Evolutionary conservation across 257 asterid species (phyloP), one percentile per base, ranked within the genome.

Genomic region (Solanum medicagineum): DNA sequence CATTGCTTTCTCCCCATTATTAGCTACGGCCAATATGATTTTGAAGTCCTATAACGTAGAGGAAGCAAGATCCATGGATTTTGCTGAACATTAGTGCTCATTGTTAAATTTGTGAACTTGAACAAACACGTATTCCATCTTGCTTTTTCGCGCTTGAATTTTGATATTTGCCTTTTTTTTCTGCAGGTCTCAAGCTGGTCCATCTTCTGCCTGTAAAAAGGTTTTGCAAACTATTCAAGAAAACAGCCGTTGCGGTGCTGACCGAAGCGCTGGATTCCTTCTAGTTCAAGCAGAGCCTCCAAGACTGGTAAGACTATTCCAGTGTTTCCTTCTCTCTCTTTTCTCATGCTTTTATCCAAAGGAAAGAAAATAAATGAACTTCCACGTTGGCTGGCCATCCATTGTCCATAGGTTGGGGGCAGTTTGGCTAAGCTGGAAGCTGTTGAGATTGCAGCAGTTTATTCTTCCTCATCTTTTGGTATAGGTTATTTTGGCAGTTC

Each of bases 401-500:
- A 49, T 55, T 56, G 44, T 55, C 85, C 42, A 83, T 90, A 95
- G 98, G 93, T 88, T 84, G 81, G 91, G 51, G 91, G 87, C 36
- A 13, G 17, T 88, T 85, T 80, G 10, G 68, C 83, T 80, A 86
- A 88, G 86, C 88, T 94, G 85, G 89, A 93, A 86, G 95, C 97
- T 81, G 93, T 93, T 85, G 98, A 96, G 89, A 88, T 96, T 69
- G 98, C 87, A 12, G 99, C 98, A 83, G 91, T 91, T 17, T 96
- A 91, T 84, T 93, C 98, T 86, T 90, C 98, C 83, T 84, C 91
- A 1, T 96, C 99, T 47, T 96, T 96, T 83, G 99, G 99, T 84
- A 89, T 96, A 42, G 99, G 99, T 85, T 94, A 93, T 90, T 94
- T 93, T 83, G 98, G 97, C 82, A 93, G 92, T 91, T 92, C 93